Percentiles rank a stretch among this genome's conserved stretches.
Evolutionary conservation across 2,329 filamentous ascomycete species (phyloP).

Genomic region (Aspergillus tubingensis): DNA sequence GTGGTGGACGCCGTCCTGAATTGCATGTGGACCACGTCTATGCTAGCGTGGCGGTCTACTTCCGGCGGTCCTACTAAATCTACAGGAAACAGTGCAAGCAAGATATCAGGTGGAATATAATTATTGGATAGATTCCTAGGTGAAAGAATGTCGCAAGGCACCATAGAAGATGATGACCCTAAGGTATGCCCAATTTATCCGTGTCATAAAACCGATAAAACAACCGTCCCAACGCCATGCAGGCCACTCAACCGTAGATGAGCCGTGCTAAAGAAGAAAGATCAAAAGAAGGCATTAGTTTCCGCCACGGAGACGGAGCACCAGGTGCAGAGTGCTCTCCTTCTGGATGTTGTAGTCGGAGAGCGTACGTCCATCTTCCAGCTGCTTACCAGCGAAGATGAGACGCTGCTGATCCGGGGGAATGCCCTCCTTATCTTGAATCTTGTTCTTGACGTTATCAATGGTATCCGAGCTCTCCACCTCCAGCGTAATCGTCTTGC

Average conservation of each 20-base stretch:
- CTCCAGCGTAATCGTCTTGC: conserved; percentile 70
- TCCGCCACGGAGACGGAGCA: conserved; percentile 50
- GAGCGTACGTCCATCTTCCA: conserved; percentile 54
- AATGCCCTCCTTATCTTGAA: conserved; percentile 80
- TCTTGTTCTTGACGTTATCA: conserved; percentile 71
- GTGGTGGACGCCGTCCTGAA: neutral
- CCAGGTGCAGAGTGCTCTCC: conserved; percentile 66
- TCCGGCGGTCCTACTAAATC: neutral
- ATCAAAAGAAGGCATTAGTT: conserved; percentile 33
- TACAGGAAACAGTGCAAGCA: neutral
- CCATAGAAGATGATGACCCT: conserved; percentile 21
- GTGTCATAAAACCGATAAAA: conserved; percentile 20
- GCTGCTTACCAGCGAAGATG: conserved; percentile 70
- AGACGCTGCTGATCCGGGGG: conserved; percentile 70
- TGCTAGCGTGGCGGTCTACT: neutral
- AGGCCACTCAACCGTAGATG: conserved; percentile 34
- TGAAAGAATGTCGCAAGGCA: conserved; percentile 22
- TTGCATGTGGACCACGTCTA: neutral
- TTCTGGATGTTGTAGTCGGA: conserved; percentile 60
- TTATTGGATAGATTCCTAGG: conserved; percentile 12
- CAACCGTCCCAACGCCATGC: conserved; percentile 43
- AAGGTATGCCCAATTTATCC: conserved; percentile 28
- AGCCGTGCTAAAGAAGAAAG: conserved; percentile 23
- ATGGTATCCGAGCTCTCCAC: conserved; percentile 70
- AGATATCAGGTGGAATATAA: neutral